Evolutionary conservation across 2,329 filamentous ascomycete genomes (phyloP).

Genomic region (Fusarium dlaminii): DNA sequence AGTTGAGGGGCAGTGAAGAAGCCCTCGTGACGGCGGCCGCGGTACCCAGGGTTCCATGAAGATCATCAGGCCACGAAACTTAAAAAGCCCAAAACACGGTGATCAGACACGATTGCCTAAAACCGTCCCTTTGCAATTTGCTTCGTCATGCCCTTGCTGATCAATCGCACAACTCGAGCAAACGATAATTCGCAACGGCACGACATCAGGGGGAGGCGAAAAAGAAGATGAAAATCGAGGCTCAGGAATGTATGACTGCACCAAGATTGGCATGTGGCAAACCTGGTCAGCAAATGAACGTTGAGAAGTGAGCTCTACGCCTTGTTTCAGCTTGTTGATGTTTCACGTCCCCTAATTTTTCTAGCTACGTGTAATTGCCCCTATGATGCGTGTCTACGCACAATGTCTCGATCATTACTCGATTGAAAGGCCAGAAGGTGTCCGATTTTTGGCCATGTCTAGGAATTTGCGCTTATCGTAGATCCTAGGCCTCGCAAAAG

Average conservation of each 20-base stretch:
- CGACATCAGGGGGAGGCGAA: conserved; percentile 33
- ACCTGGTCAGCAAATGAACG: conserved; percentile 11
- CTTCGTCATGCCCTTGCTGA: background rate
- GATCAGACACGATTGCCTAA: background rate
- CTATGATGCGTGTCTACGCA: conserved; percentile 2
- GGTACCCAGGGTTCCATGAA: background rate
- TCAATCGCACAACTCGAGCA: background rate
- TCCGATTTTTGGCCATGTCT: conserved; percentile 1
- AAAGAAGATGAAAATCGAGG: conserved; percentile 7
- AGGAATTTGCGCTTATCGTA: conserved; percentile 16
- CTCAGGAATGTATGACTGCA: conserved; percentile 32
- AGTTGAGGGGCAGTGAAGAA: background rate
- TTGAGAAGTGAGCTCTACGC: background rate
- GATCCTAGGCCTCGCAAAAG: conserved; percentile 15
- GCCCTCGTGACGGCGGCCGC: conserved; percentile 11
- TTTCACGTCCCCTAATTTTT: conserved; percentile 21
- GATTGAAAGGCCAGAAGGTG: background rate
- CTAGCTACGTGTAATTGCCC: conserved; percentile 3
- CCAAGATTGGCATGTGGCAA: conserved; percentile 39
- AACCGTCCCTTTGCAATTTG: conserved; percentile 4
- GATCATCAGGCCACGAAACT: background rate
- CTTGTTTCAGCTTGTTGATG: conserved; percentile 27
- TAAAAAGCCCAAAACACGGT: background rate
- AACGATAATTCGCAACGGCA: background rate
- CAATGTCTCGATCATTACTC: background rate